Conservation (phyloP, 352 stramenopile species). For the Phytopythium chamaehyphon region DNA sequence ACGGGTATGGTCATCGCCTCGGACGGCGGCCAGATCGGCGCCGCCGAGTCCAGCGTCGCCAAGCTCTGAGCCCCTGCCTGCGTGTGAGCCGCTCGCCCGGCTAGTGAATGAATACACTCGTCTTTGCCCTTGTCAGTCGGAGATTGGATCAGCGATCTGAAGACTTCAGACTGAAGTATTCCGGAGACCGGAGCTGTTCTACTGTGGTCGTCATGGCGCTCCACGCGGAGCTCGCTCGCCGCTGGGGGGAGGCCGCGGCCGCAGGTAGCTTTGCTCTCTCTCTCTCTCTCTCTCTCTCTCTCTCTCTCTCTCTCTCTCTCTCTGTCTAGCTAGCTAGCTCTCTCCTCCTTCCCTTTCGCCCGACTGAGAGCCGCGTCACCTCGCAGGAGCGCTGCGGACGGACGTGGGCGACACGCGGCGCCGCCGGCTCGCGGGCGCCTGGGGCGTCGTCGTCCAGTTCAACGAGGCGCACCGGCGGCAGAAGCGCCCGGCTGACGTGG, state of each 20-base stretch:
- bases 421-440: slow-evolving; percentile 25
- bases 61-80: slow-evolving; percentile 4
- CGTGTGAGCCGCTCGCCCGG: too few relatives aligned
- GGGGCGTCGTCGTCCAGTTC: slow-evolving; percentile 36
- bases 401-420: slow-evolving; percentile 26
- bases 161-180: too few relatives aligned
- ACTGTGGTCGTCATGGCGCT: slow-evolving; percentile 3
- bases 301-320: too few relatives aligned
- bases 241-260: slow-evolving; percentile 18
- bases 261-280: slow-evolving; percentile 9
- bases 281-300: too few relatives aligned
- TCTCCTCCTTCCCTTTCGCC: not conserved
- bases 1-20: slow-evolving; percentile 89
- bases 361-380: not conserved
- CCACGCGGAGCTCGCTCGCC: slow-evolving; percentile 9
- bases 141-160: too few relatives aligned
- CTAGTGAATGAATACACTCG: not conserved
- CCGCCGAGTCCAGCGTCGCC: slow-evolving; percentile 34
- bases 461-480: slow-evolving; percentile 38
- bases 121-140: too few relatives aligned
- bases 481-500: slow-evolving; percentile 37
- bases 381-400: slow-evolving; percentile 36
- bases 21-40: slow-evolving; percentile 81
- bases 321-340: not conserved
- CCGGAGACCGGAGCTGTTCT: not conserved